Base-by-base conservation (phyloP, 176 grass and related monocot genomes). In the Ananas comosus region DNA sequence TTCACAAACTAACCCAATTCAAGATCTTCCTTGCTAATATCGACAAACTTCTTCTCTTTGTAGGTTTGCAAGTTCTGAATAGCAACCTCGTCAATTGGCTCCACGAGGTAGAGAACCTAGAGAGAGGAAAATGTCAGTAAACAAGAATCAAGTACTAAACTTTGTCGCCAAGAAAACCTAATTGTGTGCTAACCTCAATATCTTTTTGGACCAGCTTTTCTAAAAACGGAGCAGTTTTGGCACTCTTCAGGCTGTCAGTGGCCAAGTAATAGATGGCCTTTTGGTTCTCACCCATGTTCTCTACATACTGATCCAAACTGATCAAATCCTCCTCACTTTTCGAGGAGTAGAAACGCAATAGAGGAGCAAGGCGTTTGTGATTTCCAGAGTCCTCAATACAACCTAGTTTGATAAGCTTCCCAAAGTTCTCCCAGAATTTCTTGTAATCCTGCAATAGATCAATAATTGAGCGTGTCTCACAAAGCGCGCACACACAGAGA, bases 391-490 rank as follows among this genome's bases (percentile, higher is more conserved):
- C 88, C 65, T 91, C 91, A 64, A 96, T 96, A 75, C 91, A 96
- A 63, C 91, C 88, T 49, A 96, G 83, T 65, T 96, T 96, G 29
- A 96, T 79, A 67, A 88, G 82, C 71, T 91, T 91, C 11, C 91
- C 88, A 82, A 96, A 96, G 73, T 87, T 96, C 78, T 96, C 91
- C 91, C 91, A 96, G 70, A 96, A 96, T 29, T 86, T 96, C 66
- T 86, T 96, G 69, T 86, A 96, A 24, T 86, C 91, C 88, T 96
- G 79, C 63, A 72, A 4, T 49, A 52, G 14, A 7, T 14, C 49
- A 57, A 28, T 68, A 71, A 63, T 28, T 66, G 19, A 2, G 56
- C 10, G 23, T 64, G 17, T 66, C 50, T 2, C 16, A 17, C 22
- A 51, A 12, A 53, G 47, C 2, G 1, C 25, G 25, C 25, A 2